Base-by-base conservation (phyloP, 352 stramenopile species). In the Phytophthora cryptogea region DNA sequence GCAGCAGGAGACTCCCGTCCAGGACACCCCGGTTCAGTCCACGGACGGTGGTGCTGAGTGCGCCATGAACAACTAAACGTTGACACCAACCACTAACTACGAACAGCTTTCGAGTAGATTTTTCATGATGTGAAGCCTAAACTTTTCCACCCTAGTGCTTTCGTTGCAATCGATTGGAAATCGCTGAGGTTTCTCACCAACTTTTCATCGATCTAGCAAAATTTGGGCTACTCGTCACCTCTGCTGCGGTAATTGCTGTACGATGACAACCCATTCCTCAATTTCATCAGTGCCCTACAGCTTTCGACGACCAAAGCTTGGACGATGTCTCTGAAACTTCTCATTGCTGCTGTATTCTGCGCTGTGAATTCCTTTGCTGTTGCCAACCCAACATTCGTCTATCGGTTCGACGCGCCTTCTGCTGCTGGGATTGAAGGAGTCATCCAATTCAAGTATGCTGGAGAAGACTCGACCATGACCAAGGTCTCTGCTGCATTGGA, bases 401-500 rank as follows among this genome's bases (percentile, higher is more conserved):
- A 61, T 27, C 43, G 17, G 4, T 77, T 69, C 27, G 65, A 77
- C 20, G 40, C 64, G 43, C 52, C 40, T 14, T 35, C 53, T 11
- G 49, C 53, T n/a, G 64, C 48, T 43, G 66, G 66, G 0, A 40
- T 74, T n/a, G 55, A 66, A 20, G 66, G 66, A 8, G 36, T 30
- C 3, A 63, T 74, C 20, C 54, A 48, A 1, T 43, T 74, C 50
- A 57, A 61, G 44, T 74, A 74, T 13, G 42, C 58, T 36, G 35
- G 57, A 13, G 35, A 58, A 1, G 36, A 66, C 35, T 59, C 51
- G 8, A 48, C 64, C 7, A 54, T 68, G 23, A 66, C 70, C 9
- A 56, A 30, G 0, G 52, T 84, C 57, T 65, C 54, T 1, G 63
- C 59, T 17, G 54, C 70, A 10, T 48, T 84, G 13, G 72, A 84